Conservation (phyloP, 805 yeast genomes). For the Vanderwaltozyma polyspora region DNA sequence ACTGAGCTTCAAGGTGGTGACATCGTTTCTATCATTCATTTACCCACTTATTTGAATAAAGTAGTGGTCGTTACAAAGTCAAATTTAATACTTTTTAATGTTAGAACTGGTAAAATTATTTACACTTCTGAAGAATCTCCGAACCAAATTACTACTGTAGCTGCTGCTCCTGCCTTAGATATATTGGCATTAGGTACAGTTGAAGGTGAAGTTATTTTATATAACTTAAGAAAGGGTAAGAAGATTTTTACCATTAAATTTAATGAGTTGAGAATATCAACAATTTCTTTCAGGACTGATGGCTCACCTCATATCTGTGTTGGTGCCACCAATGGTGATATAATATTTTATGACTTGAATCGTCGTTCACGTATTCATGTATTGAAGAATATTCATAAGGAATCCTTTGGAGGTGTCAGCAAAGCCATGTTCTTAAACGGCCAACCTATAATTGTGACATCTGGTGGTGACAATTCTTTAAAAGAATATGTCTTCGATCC, state of each 20-base stretch:
- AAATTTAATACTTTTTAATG: slow-evolving; percentile 52
- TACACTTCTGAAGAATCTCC: slow-evolving; percentile 45
- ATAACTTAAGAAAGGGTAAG: slow-evolving; percentile 56
- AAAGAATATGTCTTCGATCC: slow-evolving; percentile 94
- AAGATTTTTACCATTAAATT: slow-evolving; percentile 39
- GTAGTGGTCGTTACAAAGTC: slow-evolving; percentile 69
- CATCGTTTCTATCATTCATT: slow-evolving; percentile 50
- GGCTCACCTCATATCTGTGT: slow-evolving; percentile 75
- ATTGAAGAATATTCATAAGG: slow-evolving; percentile 61
- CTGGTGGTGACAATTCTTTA: slow-evolving; percentile 83
- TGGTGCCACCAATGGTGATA: slow-evolving; percentile 69
- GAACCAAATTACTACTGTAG: slow-evolving; percentile 55
- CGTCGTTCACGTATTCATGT: slow-evolving; percentile 64
- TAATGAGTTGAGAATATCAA: slow-evolving; percentile 32
- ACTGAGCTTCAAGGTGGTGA: slow-evolving; percentile 54
- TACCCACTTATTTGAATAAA: slow-evolving; percentile 88
- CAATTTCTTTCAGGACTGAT: slow-evolving; percentile 85
- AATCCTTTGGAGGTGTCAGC: slow-evolving; percentile 65
- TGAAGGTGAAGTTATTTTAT: slow-evolving; percentile 54
- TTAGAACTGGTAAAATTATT: slow-evolving; percentile 64
- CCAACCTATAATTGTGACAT: slow-evolving; percentile 80
- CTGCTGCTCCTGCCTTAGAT: slow-evolving; percentile 80
- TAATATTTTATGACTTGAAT: slow-evolving; percentile 75
- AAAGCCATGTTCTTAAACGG: slow-evolving; percentile 71
- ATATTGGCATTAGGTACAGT: slow-evolving; percentile 66